Conservation (phyloP, 176 grass and related monocot genomes). For the Aegilops umbellulata region DNA sequence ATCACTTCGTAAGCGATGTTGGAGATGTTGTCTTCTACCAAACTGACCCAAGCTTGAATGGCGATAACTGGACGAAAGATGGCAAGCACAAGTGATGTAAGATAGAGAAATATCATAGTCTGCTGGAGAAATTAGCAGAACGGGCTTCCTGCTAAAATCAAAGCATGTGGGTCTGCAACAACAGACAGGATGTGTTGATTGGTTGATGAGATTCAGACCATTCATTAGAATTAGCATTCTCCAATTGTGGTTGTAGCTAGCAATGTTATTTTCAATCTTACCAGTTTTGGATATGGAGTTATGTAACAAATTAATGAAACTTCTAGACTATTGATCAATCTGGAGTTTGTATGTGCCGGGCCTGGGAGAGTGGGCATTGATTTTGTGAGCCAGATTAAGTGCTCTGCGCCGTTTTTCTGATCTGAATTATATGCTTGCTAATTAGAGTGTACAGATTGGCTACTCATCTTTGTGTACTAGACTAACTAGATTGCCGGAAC, state of each 20-base stretch:
- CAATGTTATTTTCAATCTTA: constrained; percentile 14
- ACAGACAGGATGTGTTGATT: constrained; percentile 1
- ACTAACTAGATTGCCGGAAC: background rate
- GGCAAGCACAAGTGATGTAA: constrained; percentile 21
- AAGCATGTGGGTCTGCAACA: background rate
- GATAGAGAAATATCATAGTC: background rate
- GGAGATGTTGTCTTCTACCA: constrained; percentile 88
- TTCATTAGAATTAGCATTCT: background rate
- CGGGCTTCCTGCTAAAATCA: background rate
- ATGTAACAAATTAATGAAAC: background rate
- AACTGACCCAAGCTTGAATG: constrained; percentile 41
- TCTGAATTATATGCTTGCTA: background rate
- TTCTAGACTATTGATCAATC: background rate
- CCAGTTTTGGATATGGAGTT: background rate
- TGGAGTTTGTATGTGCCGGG: constrained; percentile 5
- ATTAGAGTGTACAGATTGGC: background rate
- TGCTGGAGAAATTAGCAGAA: constrained; percentile 22
- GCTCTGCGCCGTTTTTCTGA: background rate
- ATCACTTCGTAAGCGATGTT: constrained; percentile 85
- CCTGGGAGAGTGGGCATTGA: background rate
- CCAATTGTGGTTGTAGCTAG: constrained; percentile 6
- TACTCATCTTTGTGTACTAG: background rate
- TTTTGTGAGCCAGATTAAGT: background rate
- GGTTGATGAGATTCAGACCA: background rate
- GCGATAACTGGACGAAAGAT: background rate